Conservation (phyloP, 192 early-diverging fungal species). For the Geosiphon pyriformis region DNA sequence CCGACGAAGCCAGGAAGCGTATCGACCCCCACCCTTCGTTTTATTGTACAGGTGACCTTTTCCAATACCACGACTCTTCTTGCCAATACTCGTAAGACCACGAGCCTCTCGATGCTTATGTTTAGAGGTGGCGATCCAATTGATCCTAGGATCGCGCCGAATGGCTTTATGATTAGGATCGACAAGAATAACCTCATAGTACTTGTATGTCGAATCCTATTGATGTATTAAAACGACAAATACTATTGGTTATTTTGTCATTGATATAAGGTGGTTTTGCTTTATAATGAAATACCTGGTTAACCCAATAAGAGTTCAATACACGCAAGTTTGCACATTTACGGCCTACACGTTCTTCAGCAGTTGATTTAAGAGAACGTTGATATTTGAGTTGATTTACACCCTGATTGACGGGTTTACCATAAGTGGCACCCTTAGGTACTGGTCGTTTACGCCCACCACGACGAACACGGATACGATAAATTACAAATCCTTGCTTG, state of each 20-base stretch:
- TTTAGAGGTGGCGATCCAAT: slow-evolving; percentile 97
- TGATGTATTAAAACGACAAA: too few species aligned
- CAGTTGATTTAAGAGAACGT: slow-evolving; percentile 86
- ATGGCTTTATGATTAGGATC: slow-evolving; percentile 98
- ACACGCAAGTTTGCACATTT: slow-evolving; percentile 97
- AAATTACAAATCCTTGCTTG: slow-evolving; percentile 99
- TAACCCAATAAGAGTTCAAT: slow-evolving; percentile 99
- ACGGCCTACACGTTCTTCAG: slow-evolving; percentile 97
- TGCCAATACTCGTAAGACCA: slow-evolving; percentile 93
- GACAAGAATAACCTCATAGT: slow-evolving; percentile 97
- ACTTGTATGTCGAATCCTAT: slow-evolving; percentile 96
- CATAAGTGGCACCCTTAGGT: slow-evolving; percentile 97
- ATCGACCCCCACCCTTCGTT: slow-evolving; percentile 90
- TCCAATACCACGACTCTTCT: slow-evolving; percentile 94
- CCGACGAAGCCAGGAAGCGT: slow-evolving; percentile 87
- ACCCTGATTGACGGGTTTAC: slow-evolving; percentile 98
- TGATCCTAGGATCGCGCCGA: slow-evolving; percentile 97
- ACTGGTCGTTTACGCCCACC: slow-evolving; percentile 97
- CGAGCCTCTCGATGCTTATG: slow-evolving; percentile 99
- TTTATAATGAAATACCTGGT: slow-evolving; percentile 48
- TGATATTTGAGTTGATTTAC: slow-evolving; percentile 99
- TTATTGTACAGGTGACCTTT: slow-evolving; percentile 98
- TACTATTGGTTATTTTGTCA: too few species aligned
- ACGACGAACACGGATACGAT: slow-evolving; percentile 98
- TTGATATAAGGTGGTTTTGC: neutral